These are phyloP conservation scores for Quercus parvula DNA, from an alignment of 306 rosid genomes.

Conservation along the genomic window DNA sequence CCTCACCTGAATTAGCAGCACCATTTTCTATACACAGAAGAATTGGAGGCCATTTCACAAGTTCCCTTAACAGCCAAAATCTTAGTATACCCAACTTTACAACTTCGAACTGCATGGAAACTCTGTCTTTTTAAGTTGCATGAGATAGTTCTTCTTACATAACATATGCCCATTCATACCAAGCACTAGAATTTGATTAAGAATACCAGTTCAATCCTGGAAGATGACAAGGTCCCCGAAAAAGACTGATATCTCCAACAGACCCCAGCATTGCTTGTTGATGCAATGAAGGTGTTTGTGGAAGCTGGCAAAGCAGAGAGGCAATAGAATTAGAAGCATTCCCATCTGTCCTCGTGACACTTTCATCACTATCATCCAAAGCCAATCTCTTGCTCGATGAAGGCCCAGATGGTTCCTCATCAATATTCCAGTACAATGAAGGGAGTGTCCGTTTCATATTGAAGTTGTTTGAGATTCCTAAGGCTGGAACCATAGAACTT, in stretches of 20 bases:
- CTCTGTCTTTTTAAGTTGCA: conserved; percentile 10
- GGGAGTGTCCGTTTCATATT: conserved; percentile 52
- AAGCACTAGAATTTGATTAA: conserved; percentile 23
- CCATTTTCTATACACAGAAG: conserved; percentile 22
- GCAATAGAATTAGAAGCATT: conserved; percentile 44
- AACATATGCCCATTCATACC: conserved; percentile 6
- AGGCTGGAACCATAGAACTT: conserved; percentile 17
- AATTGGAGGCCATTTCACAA: conserved; percentile 32
- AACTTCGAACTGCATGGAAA: conserved; percentile 24
- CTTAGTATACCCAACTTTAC: conserved; percentile 30
- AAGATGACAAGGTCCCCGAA: conserved; percentile 41
- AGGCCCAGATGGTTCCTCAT: conserved; percentile 24
- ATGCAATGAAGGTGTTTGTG: conserved; percentile 62
- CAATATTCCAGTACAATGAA: conserved; percentile 55
- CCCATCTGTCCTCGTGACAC: conserved; percentile 33
- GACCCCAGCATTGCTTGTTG: conserved; percentile 61
- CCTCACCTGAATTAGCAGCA: conserved; percentile 36
- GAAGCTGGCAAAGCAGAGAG: conserved; percentile 67
- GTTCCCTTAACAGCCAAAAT: conserved; percentile 30
- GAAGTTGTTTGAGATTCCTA: conserved; percentile 28
- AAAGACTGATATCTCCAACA: conserved; percentile 37
- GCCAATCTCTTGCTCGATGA: conserved; percentile 51
- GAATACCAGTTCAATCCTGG: conserved; percentile 78
- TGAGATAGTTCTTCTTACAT: not conserved
- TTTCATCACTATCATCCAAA: conserved; percentile 31